Percentiles rank a stretch among this genome's conserved stretches.
Conservation (phyloP, 805 yeast species). For the Sungouiozyma intestinalis region DNA sequence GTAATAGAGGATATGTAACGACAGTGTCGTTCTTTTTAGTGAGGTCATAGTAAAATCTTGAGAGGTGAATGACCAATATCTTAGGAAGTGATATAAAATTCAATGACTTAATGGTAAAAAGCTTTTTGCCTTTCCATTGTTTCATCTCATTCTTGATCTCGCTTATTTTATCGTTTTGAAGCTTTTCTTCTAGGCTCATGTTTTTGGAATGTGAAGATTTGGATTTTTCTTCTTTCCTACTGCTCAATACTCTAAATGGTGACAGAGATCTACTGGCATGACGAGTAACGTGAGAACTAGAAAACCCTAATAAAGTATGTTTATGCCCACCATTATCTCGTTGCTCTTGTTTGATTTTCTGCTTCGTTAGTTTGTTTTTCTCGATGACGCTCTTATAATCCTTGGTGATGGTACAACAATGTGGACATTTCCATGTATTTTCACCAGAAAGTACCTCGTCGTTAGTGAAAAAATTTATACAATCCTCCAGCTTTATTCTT, state of each 20-base stretch:
- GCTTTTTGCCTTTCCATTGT: constrained; percentile 15
- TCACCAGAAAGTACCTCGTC: constrained; percentile 60
- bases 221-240: background rate
- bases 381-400: constrained; percentile 3
- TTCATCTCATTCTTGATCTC: constrained; percentile 5
- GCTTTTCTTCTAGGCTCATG: constrained; percentile 3
- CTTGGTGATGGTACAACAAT: constrained; percentile 32
- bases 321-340: constrained; percentile 1
- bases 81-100: constrained; percentile 72
- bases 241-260: constrained; percentile 20
- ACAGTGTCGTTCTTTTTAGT: constrained; percentile 43
- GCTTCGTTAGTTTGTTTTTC: constrained; percentile 1
- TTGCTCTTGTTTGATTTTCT: constrained; percentile 1
- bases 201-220: constrained; percentile 4
- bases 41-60: constrained; percentile 55
- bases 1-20: constrained; percentile 45
- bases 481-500: constrained; percentile 44
- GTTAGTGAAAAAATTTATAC: constrained; percentile 49
- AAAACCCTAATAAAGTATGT: constrained; percentile 3
- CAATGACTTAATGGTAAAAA: constrained; percentile 53
- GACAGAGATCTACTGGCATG: constrained; percentile 20
- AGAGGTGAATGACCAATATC: constrained; percentile 70
- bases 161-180: constrained; percentile 1
- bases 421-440: constrained; percentile 80
- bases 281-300: background rate